Conservation (phyloP, 1,284 basidiomycete genomes). For the Earliella scabrosa region DNA sequence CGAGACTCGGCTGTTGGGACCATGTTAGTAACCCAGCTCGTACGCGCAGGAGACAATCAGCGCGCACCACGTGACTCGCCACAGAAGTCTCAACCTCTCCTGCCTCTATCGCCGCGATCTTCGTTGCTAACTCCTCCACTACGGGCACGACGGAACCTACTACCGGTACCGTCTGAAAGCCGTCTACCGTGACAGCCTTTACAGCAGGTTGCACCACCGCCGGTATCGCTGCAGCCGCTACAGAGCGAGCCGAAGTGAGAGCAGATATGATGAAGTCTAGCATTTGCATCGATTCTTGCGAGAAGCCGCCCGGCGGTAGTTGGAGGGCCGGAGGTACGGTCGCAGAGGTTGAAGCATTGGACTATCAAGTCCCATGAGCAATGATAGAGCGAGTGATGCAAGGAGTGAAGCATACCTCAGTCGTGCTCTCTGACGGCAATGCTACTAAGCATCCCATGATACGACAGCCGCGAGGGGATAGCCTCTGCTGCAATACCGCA, state of each 20-base stretch:
- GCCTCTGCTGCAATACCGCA: no score
- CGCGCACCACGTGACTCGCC: background rate
- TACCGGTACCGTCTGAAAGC: no score
- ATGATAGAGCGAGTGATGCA: background rate
- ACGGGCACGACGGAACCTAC: background rate
- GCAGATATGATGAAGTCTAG: slow-evolving; percentile 10
- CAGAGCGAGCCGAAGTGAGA: slow-evolving; percentile 1
- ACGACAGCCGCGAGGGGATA: slow-evolving; percentile 8
- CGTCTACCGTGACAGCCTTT: background rate
- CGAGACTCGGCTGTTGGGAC: background rate
- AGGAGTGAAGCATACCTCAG: background rate
- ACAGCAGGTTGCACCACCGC: background rate
- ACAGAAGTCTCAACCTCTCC: no score
- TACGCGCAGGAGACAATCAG: background rate
- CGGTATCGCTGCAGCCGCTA: background rate
- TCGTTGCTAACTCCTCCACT: background rate
- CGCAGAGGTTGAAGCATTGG: background rate
- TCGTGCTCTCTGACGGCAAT: background rate
- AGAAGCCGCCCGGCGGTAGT: background rate
- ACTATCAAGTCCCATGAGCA: no score
- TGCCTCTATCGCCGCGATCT: background rate
- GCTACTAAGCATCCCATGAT: slow-evolving; percentile 13
- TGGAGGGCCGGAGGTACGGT: background rate
- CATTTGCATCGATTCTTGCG: slow-evolving; percentile 5
- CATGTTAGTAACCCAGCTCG: background rate